Base-by-base conservation (phyloP, 371 early-diverging fungal genomes). In the Rhizopus sp. region DNA sequence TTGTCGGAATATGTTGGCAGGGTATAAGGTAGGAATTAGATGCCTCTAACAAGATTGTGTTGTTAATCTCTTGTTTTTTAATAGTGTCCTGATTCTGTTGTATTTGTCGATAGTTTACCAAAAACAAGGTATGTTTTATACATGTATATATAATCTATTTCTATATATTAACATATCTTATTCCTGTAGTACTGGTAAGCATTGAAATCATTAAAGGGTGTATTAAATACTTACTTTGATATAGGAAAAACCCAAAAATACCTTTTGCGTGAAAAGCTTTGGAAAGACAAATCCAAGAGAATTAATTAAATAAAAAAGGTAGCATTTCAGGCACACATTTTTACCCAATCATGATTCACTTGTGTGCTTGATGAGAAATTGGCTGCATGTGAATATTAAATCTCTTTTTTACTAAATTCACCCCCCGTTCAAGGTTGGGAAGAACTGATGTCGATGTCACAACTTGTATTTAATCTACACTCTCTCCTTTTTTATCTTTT, bases 1-100 rank as follows among this genome's bases (percentile, higher is more conserved):
- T 58, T 85, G 85, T 46, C 66, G 73, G 45, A 61, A 64, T 3
- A 39, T 56, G 3, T 60, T 89, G 49, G 89, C 86, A 2, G 81
- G 83, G 3, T 75, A 69, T 55, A 77, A 77, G 70, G 73, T 73
- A 69, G 2, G 30, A 5, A 41, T 30, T 13, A 34, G 23, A 23
- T 23, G 23, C 23, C 2, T 23, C 2, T 2, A 1, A 23, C 23
- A 23, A 23, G 23, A 23, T 6, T 32, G 12, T 12, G 41, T 15
- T 49, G 5, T 39, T 30, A 9, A 30, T 23, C 1, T 48, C 4
- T 10, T 41, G 13, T 7, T 15, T 31, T 40, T 15, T 15, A 37
- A 47, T 60, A 73, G 68, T 71, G 77, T 41, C 77, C 77, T 9
- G 30, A 60, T 3, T 67, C 64, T 51, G 58, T 77, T 7, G 31